Percentiles rank a stretch among this genome's conserved stretches.
Evolutionary conservation across 176 grass and related monocot species (phyloP).

Genomic region (Pharus latifolius): DNA sequence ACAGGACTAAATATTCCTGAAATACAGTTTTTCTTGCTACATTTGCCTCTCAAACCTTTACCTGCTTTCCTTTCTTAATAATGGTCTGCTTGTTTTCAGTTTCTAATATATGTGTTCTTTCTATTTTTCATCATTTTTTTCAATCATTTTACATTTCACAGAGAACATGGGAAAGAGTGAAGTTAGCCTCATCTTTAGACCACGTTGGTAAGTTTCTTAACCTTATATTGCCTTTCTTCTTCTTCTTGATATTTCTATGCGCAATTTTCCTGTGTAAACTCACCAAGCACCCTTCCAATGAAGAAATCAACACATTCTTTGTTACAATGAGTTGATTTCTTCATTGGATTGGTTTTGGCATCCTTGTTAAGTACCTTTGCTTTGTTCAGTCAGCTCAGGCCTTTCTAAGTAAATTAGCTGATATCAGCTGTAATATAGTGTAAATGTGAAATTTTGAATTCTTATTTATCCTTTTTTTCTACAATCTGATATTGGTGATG

Average conservation of each 20-base stretch:
- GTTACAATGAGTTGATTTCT: background rate
- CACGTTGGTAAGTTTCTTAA: constrained; percentile 47
- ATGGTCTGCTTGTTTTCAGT: background rate
- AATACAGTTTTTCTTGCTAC: background rate
- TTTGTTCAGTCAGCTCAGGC: too few species aligned
- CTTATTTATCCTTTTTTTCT: too few species aligned
- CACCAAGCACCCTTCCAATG: too few species aligned
- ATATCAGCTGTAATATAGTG: too few species aligned
- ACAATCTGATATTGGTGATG: too few species aligned
- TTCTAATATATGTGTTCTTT: background rate
- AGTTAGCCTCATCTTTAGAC: constrained; percentile 67
- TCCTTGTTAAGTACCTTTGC: background rate
- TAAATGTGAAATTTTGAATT: too few species aligned
- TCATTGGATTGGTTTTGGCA: background rate
- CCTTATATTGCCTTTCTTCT: background rate
- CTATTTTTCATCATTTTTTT: background rate
- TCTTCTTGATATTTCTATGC: background rate
- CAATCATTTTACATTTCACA: background rate
- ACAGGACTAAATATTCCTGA: background rate
- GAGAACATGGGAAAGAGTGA: constrained; percentile 99
- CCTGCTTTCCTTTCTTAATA: background rate
- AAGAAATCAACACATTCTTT: background rate
- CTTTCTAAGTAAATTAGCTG: too few species aligned
- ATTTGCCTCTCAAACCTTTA: background rate
- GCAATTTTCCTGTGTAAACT: background rate